phyloP scores from a whole-genome alignment of 2,329 filamentous ascomycete species.

The Immersiporthe knoxdaviesiana region DNA sequence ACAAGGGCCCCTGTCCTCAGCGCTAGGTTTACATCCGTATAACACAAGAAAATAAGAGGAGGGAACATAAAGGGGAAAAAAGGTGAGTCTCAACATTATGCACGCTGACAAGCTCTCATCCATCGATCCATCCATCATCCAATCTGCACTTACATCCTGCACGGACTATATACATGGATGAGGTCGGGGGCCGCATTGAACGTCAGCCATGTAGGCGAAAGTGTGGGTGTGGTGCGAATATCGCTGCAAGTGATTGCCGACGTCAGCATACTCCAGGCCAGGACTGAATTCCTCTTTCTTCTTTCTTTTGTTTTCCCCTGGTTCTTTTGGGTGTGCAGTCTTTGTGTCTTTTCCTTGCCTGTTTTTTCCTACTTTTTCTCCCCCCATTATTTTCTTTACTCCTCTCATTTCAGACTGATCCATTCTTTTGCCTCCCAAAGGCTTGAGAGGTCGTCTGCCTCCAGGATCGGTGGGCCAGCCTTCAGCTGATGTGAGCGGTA shows the following conservation, averaged over 20 bases:
- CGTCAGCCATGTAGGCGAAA: not conserved
- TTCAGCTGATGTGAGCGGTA: slow-evolving; percentile 17
- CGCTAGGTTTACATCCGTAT: not conserved
- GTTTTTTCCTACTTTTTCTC: not conserved
- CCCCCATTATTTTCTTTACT: not conserved
- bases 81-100: not conserved
- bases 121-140: not conserved
- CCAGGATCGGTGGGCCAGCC: not conserved
- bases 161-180: not conserved
- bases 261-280: not conserved
- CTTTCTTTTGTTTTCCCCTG: too few species aligned
- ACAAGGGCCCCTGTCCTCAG: not conserved
- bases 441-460: not conserved
- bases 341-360: not conserved
- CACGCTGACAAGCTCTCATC: not conserved
- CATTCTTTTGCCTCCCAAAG: not conserved
- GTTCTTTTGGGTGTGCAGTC: too few species aligned
- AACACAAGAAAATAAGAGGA: not conserved
- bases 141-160: not conserved
- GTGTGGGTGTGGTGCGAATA: not conserved
- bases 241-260: not conserved
- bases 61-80: not conserved
- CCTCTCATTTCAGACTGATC: not conserved
- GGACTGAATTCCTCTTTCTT: too few species aligned
- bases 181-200: not conserved